Percentiles rank a stretch among this genome's conserved stretches.
Evolutionary conservation across 192 early-diverging fungal species (phyloP).

Genomic region (Irineochytrium annulatum): DNA sequence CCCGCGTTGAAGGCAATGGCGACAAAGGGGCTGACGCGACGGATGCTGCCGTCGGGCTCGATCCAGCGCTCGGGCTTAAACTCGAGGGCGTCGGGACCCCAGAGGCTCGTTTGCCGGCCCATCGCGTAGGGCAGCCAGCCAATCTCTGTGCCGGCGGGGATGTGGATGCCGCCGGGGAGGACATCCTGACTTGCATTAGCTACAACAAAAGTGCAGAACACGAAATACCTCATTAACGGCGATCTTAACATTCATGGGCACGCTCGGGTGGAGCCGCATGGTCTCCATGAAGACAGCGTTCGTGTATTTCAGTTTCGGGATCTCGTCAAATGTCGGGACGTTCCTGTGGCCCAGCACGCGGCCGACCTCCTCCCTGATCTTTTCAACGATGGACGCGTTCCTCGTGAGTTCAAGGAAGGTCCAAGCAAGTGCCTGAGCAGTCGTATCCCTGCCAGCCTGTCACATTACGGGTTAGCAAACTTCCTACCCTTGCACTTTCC

Average conservation of each 20-base stretch:
- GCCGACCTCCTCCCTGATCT: constrained; percentile 23
- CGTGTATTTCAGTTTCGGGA: constrained; percentile 43
- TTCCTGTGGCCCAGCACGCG: background rate
- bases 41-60: constrained; percentile 19
- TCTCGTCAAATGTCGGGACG: constrained; percentile 26
- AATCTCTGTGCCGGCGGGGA: constrained; percentile 45
- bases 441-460: constrained; percentile 51
- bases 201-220: background rate
- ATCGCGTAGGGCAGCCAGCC: constrained; percentile 41
- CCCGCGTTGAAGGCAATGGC: constrained; percentile 35
- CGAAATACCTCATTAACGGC: constrained; percentile 48
- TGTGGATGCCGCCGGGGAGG: constrained; percentile 49
- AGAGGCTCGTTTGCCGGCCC: constrained; percentile 47
- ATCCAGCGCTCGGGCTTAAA: constrained; percentile 67
- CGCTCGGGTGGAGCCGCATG: constrained; percentile 60
- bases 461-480: no score
- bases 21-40: constrained; percentile 16
- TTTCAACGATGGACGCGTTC: constrained; percentile 24
- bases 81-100: constrained; percentile 56
- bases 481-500: no score
- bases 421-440: constrained; percentile 55
- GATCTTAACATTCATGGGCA: constrained; percentile 56
- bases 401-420: constrained; percentile 39
- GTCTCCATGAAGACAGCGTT: constrained; percentile 54
- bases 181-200: constrained; percentile 42